Percentiles rank a stretch among this genome's conserved stretches.
phyloP scores from a whole-genome alignment of 306 rosid genomes.

The Cucurbita argyrosperma region DNA sequence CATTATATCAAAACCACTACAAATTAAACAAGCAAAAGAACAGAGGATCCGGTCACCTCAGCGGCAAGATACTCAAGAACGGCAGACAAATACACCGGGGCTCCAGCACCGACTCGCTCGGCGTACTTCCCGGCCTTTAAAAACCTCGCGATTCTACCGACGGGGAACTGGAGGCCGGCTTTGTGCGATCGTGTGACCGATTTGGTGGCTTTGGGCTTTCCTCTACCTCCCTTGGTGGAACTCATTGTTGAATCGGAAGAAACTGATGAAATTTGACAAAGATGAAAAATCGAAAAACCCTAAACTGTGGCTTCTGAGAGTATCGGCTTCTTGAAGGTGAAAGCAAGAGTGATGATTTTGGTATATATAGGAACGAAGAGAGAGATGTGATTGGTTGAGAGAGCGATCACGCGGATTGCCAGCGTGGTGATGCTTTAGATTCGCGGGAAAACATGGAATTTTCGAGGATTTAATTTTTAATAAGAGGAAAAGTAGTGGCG shows the following conservation, averaged over 20 bases:
- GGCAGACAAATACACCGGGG: conserved; percentile 54
- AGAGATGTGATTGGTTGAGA: background rate
- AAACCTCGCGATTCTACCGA: conserved; percentile 50
- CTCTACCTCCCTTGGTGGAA: conserved; percentile 87
- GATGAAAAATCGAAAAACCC: background rate
- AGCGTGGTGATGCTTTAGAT: background rate
- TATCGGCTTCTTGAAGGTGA: background rate
- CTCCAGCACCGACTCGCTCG: conserved; percentile 63
- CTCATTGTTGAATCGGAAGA: conserved; percentile 29
- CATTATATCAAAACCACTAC: background rate
- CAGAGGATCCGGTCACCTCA: conserved; percentile 20
- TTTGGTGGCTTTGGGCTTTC: conserved; percentile 78
- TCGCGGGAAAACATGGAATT: conserved; percentile 3
- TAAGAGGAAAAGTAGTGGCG: background rate
- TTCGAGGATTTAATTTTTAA: background rate
- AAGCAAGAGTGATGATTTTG: background rate
- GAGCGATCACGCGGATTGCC: conserved; percentile 1
- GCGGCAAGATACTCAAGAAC: conserved; percentile 69
- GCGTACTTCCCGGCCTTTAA: conserved; percentile 62
- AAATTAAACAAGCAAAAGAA: background rate
- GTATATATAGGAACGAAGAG: background rate
- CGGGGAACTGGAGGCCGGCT: conserved; percentile 72
- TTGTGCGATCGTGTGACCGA: conserved; percentile 70
- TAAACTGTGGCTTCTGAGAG: background rate
- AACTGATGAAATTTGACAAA: background rate